phyloP scores from a whole-genome alignment of 768 basidiomycete species.

The Chalciporus chontae region DNA sequence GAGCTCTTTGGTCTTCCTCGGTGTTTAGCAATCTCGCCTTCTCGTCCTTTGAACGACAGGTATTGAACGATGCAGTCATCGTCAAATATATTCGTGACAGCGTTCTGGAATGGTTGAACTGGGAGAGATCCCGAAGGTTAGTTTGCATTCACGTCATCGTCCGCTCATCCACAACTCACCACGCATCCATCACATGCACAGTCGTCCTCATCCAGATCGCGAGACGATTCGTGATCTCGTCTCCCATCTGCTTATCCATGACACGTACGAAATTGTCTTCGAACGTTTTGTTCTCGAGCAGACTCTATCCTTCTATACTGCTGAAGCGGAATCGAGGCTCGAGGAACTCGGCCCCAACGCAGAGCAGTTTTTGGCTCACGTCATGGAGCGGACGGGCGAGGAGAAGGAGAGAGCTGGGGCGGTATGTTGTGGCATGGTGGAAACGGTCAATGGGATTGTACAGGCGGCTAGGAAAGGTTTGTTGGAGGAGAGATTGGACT shows the following conservation, averaged over 20 bases:
- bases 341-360: constrained; percentile 36
- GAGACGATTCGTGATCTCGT: constrained; percentile 48
- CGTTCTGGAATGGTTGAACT: constrained; percentile 48
- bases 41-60: constrained; percentile 43
- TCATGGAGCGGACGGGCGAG: constrained; percentile 44
- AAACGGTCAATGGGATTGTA: constrained; percentile 47
- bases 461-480: constrained; percentile 53
- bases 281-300: constrained; percentile 51
- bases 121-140: constrained; percentile 48
- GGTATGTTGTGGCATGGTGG: constrained; percentile 42
- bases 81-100: constrained; percentile 41
- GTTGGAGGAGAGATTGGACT: constrained; percentile 41
- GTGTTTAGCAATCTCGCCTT: constrained; percentile 52
- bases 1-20: neutral
- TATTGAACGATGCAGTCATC: constrained; percentile 50
- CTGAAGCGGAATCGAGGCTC: constrained; percentile 43
- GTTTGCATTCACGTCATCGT: neutral
- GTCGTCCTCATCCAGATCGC: constrained; percentile 38
- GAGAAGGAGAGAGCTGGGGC: constrained; percentile 54
- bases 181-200: constrained; percentile 27
- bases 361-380: constrained; percentile 50
- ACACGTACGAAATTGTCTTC: constrained; percentile 52
- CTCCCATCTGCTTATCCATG: constrained; percentile 51
- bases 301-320: constrained; percentile 51
- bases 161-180: neutral